A percentile compares a stretch with the other conserved stretches of the same genome.
Conservation (phyloP, 129 eudicot genomes). For the Dittrichia graveolens region DNA sequence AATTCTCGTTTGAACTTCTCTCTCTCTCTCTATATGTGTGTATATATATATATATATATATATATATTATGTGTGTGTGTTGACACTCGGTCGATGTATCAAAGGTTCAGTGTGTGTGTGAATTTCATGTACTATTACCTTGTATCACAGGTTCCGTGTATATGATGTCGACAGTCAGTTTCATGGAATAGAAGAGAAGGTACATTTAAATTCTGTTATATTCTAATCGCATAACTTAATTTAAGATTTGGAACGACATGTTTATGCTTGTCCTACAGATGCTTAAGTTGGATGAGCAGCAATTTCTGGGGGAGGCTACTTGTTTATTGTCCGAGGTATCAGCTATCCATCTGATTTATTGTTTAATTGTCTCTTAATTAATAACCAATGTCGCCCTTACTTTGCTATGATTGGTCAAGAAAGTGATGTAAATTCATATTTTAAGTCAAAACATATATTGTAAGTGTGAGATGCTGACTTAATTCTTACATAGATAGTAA, state of each 20-base stretch:
- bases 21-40: too few species aligned
- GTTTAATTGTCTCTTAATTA: not conserved
- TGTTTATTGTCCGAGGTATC: constrained; percentile 82
- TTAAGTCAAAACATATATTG: constrained; percentile 1
- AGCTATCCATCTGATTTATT: not conserved
- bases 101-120: too few species aligned
- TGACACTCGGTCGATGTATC: too few species aligned
- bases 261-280: constrained; percentile 46
- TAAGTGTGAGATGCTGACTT: constrained; percentile 33
- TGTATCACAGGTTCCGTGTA: constrained; percentile 74
- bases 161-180: constrained; percentile 93
- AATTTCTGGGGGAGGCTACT: constrained; percentile 84
- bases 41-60: too few species aligned
- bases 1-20: too few species aligned
- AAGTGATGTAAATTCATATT: not conserved
- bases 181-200: constrained; percentile 80
- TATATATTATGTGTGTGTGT: too few species aligned
- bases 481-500: constrained; percentile 65
- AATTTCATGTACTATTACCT: constrained; percentile 21
- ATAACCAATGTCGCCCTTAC: not conserved
- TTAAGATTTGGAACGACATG: constrained; percentile 7
- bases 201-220: constrained; percentile 35
- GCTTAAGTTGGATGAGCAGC: constrained; percentile 95
- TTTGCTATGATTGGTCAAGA: not conserved
- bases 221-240: constrained; percentile 2